Base-by-base conservation (phyloP, 768 basidiomycete species). In the Boletus coccyginus region DNA sequence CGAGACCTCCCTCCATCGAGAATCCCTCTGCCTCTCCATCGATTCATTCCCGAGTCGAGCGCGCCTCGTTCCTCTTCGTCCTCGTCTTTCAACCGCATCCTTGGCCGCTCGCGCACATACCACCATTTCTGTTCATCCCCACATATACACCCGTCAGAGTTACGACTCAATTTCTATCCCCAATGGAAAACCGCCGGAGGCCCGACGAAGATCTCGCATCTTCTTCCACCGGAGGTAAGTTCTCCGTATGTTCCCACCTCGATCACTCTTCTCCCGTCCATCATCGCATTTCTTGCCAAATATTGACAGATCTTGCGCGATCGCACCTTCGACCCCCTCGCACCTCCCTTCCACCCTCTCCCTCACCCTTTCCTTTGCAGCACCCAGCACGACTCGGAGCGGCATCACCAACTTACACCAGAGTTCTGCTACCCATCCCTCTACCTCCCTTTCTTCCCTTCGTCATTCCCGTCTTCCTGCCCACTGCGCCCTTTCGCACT, bases 171-270 rank as follows among this genome's bases (percentile, higher is more conserved):
- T 40, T 53, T n/a, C 11, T 3, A 52, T 62, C 63, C 60, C 60
- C 64, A 54, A 70, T 70, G 69, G 46, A 61, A 31, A 53, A 60
- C 55, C 53, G 49, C 62, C 70, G 66, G 61, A 55, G 50, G 0
- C 47, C 55, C 29, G 49, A 61, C 56, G 42, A 68, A 50, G 55
- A 63, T 57, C 38, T 56, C 3, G 7, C 45, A 1, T 29, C 54
- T 21, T 52, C 59, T 39, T 45, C 67, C 45, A 52, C 62, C 66
- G 69, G 68, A 64, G 68, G 69, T 72, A 66, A 51, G 70, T 47
- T 46, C 52, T 39, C 61, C 62, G 56, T 64, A 42, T 43, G 45
- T 47, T 17, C 46, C 27, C 29, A n/a, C 29, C 53, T 45, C 39
- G 36, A 64, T 59, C 57, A 43, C 13, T 21, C 61, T 51, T 55